Evolutionary conservation across 495 filamentous ascomycete genomes (phyloP).

Genomic region (Aspergillus funiculosus): DNA sequence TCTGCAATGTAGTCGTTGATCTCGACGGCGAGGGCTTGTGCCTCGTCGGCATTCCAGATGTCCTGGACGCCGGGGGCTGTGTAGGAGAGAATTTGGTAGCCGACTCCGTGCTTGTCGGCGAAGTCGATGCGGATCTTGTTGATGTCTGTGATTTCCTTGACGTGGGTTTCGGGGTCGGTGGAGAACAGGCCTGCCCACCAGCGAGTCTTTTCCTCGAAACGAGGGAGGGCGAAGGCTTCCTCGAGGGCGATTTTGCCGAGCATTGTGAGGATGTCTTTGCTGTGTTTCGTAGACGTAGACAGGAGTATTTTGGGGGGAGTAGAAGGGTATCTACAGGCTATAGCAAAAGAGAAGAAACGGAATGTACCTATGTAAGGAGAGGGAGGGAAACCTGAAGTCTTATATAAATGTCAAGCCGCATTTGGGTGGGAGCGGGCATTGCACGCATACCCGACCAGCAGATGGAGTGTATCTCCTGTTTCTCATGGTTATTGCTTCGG

Average conservation of each 20-base stretch:
- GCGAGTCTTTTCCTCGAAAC: constrained; percentile 42
- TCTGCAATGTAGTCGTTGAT: constrained; percentile 56
- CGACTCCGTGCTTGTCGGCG: constrained; percentile 55
- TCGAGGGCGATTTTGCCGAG: constrained; percentile 49
- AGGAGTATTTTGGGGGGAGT: not conserved
- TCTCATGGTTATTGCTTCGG: too few species aligned
- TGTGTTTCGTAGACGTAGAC: not conserved
- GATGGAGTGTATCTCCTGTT: too few species aligned
- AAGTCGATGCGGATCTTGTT: constrained; percentile 44
- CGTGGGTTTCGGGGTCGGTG: constrained; percentile 39
- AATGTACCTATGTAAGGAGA: too few species aligned
- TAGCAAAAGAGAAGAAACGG: not conserved
- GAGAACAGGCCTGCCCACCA: constrained; percentile 44
- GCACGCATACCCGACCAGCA: too few species aligned
- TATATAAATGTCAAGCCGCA: too few species aligned
- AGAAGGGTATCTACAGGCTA: too few species aligned
- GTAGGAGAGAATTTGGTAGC: constrained; percentile 54
- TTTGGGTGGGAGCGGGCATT: too few species aligned
- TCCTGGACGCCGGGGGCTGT: constrained; percentile 55
- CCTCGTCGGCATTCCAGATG: constrained; percentile 43
- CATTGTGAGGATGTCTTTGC: constrained; percentile 30
- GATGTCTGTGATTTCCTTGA: constrained; percentile 45
- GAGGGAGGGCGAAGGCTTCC: constrained; percentile 47
- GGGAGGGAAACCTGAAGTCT: constrained; percentile 20
- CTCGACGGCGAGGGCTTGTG: constrained; percentile 40